Percentiles rank a stretch among this genome's conserved stretches.
Evolutionary conservation across 148 eudicot genomes (phyloP).

Genomic region (Fagopyrum homotropicum): DNA sequence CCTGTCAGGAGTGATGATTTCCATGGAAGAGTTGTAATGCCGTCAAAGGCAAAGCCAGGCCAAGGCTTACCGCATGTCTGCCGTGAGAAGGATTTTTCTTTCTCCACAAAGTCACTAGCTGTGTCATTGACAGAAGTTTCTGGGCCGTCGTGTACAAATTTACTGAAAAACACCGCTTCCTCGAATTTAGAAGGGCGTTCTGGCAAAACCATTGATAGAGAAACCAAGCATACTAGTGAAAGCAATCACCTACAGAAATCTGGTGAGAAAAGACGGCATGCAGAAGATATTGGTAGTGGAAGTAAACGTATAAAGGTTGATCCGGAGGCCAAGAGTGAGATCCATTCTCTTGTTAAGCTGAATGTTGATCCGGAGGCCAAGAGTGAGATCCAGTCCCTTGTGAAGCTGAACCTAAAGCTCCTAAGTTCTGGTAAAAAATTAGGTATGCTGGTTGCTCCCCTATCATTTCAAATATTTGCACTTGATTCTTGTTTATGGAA

Average conservation of each 20-base stretch:
- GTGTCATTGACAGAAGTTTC: constrained; percentile 16
- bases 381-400: constrained; percentile 74
- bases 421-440: constrained; percentile 39
- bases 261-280: constrained; percentile 8
- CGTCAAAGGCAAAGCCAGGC: constrained; percentile 12
- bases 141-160: constrained; percentile 21
- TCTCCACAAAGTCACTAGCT: constrained; percentile 17
- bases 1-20: constrained; percentile 15
- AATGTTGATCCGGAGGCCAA: constrained; percentile 49
- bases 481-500: neutral
- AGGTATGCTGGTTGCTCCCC: constrained; percentile 38
- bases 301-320: constrained; percentile 24
- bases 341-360: constrained; percentile 82
- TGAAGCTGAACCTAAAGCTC: constrained; percentile 78
- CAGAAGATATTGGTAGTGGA: constrained; percentile 13
- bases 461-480: neutral
- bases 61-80: constrained; percentile 13
- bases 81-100: constrained; percentile 12
- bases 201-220: neutral
- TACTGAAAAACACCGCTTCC: constrained; percentile 13
- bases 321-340: constrained; percentile 55
- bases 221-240: neutral
- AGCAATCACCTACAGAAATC: neutral
- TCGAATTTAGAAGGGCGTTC: neutral
- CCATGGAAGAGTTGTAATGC: constrained; percentile 17